Conservation (phyloP, 1,284 basidiomycete species). For the Stereum hirsutum region DNA sequence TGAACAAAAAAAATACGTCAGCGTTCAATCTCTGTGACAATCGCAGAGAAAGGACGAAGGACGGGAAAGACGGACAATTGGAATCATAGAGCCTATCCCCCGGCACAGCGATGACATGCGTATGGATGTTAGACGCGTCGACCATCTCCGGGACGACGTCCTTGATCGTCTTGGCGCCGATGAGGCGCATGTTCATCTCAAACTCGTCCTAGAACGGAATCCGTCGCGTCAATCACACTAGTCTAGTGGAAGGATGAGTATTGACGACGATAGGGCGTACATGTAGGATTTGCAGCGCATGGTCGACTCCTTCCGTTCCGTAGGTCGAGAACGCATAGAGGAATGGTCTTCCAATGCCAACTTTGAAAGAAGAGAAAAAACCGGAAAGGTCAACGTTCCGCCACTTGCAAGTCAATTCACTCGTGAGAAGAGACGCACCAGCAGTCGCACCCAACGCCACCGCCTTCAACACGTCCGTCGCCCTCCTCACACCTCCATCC, state of each 20-base stretch:
- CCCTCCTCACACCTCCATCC: slow-evolving; percentile 88
- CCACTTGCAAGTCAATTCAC: not conserved
- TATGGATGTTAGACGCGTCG: slow-evolving; percentile 62
- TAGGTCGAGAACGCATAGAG: slow-evolving; percentile 87
- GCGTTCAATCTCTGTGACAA: no score
- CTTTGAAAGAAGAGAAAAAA: slow-evolving; percentile 19
- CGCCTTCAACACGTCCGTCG: slow-evolving; percentile 90
- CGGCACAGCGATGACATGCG: slow-evolving; percentile 58
- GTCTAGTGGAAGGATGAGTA: not conserved
- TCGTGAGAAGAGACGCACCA: slow-evolving; percentile 29
- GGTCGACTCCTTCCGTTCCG: slow-evolving; percentile 75
- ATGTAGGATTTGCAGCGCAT: slow-evolving; percentile 69
- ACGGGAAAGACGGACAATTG: slow-evolving; percentile 57
- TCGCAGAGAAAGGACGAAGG: not conserved
- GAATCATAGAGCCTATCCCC: slow-evolving; percentile 63
- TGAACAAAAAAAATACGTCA: not conserved
- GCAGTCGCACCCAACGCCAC: slow-evolving; percentile 88
- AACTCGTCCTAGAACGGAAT: slow-evolving; percentile 74
- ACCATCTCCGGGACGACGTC: slow-evolving; percentile 87
- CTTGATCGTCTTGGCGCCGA: slow-evolving; percentile 73
- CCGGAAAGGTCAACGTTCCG: not conserved
- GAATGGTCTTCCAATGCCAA: slow-evolving; percentile 79
- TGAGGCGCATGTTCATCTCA: slow-evolving; percentile 85
- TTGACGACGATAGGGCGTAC: slow-evolving; percentile 26
- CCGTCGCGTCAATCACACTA: not conserved